These are phyloP conservation scores for Pyricularia pennisetigena DNA, from an alignment of 2,329 filamentous ascomycete species.

Conservation along the genomic window DNA sequence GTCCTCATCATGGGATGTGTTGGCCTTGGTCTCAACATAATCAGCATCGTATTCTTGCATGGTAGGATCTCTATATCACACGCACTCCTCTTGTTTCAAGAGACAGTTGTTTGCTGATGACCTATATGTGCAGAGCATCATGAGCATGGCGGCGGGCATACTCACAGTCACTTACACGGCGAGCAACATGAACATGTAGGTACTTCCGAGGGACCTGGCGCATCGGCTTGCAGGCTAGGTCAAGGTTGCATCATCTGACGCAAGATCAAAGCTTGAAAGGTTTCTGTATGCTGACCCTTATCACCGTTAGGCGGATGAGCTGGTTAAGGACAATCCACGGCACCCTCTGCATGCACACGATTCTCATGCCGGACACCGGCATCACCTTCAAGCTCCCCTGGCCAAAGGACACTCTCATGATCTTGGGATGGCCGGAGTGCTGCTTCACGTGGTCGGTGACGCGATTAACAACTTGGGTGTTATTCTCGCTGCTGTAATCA, in stretches of 20 bases:
- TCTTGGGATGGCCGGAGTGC: constrained; percentile 60
- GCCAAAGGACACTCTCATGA: constrained; percentile 46
- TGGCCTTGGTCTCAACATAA: constrained; percentile 56
- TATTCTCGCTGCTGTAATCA: constrained; percentile 57
- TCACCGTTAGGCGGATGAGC: neutral
- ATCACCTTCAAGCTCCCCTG: constrained; percentile 22
- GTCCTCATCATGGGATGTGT: constrained; percentile 61
- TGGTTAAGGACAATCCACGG: neutral
- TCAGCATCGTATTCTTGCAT: constrained; percentile 57
- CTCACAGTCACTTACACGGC: neutral
- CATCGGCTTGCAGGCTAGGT: neutral
- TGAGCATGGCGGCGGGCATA: neutral
- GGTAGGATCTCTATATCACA: constrained; percentile 26
- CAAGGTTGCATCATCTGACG: neutral
- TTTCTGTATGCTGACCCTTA: neutral
- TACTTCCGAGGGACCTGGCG: neutral
- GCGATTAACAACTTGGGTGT: constrained; percentile 70
- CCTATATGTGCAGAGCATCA: neutral
- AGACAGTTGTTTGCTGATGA: neutral
- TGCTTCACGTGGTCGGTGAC: constrained; percentile 63
- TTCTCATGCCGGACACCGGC: constrained; percentile 39
- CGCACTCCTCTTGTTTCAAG: neutral
- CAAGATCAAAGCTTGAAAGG: neutral
- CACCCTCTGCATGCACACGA: neutral
- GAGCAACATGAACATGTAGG: neutral